Evolutionary conservation across 2,329 filamentous ascomycete genomes (phyloP).

Genomic region (Hypoxylon sp.): DNA sequence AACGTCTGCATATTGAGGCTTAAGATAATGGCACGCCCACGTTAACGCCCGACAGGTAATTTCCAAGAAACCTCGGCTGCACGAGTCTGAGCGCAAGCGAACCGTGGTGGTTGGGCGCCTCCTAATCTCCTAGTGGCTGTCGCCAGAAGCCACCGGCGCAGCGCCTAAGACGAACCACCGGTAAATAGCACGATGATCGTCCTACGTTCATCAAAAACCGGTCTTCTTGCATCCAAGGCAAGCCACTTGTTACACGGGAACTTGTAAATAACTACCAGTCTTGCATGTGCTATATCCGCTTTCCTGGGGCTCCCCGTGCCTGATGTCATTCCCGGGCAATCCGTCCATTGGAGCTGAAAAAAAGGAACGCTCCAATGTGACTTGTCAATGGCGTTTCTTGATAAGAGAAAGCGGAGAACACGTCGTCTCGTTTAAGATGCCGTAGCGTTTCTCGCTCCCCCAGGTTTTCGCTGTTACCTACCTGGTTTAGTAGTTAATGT

Average conservation of each 20-base stretch:
- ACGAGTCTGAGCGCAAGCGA: constrained; percentile 1
- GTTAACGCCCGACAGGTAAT: not conserved
- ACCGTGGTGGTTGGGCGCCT: constrained; percentile 7
- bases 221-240: not conserved
- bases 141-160: constrained; percentile 29
- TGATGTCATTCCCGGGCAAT: constrained; percentile 27
- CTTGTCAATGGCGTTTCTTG: constrained; percentile 18
- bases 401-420: constrained; percentile 16
- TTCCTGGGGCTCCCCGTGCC: not conserved
- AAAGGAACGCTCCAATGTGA: constrained; percentile 12
- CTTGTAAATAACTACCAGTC: not conserved
- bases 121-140: constrained; percentile 27
- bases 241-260: constrained; percentile 13
- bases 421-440: not conserved
- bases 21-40: not conserved
- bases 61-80: constrained; percentile 10
- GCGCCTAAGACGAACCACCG: constrained; percentile 20
- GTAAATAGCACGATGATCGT: constrained; percentile 21
- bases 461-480: constrained; percentile 14
- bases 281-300: constrained; percentile 16
- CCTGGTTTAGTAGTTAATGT: constrained; percentile 14
- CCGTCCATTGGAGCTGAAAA: constrained; percentile 25
- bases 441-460: constrained; percentile 3
- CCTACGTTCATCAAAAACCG: constrained; percentile 13
- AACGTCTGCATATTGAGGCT: not conserved